Evolutionary conservation across 2,329 filamentous ascomycete species (phyloP), one percentile per base, ranked within the genome.

Genomic region (Coniochaeta sp.): DNA sequence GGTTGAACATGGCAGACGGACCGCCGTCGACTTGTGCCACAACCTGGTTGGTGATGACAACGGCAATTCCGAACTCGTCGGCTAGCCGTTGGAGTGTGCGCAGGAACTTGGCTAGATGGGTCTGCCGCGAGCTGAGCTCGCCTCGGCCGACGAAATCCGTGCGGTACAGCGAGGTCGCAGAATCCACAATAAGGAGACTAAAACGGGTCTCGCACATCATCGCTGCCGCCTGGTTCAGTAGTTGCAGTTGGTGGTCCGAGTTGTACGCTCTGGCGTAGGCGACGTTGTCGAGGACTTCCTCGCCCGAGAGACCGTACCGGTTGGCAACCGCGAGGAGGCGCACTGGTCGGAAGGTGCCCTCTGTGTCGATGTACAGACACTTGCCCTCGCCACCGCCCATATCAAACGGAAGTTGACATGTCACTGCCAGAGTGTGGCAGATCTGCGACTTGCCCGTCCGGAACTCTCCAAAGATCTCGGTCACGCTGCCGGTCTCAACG

Each of bases 171-270:
- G 93, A 89, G 0, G 95, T 99, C 16, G 96, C 96, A 60, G 92
- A 96, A 75, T 99, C 95, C 60, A 99, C 95, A 56, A 99, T 87
- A 57, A 99, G 86, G 9, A 99, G 83, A 3, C 95, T 98, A 74
- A 99, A 99, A 4, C 95, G 87, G 0, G 95, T 99, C 78, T 99
- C 96, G 61, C 93, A 97, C 96, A 99, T 99, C 95, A 99, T 99
- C 63, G 92, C 87, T 2, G 95, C 89, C 3, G 95, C 96, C 74
- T 98, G 93, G 69, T 95, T 95, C 63, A 99, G 86, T 8, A 99
- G 82, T 72, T 96, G 91, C 57, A 99, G 84, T 74, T 99, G 95
- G 74, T 99, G 95, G 66, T 99, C 95, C 0, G 93, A 98, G 73
- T 99, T 99, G 79, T 99, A 99, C 10, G 95, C 95, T 62, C 95